phyloP scores from a whole-genome alignment of 306 rosid species.

The Dryas alaskensis region DNA sequence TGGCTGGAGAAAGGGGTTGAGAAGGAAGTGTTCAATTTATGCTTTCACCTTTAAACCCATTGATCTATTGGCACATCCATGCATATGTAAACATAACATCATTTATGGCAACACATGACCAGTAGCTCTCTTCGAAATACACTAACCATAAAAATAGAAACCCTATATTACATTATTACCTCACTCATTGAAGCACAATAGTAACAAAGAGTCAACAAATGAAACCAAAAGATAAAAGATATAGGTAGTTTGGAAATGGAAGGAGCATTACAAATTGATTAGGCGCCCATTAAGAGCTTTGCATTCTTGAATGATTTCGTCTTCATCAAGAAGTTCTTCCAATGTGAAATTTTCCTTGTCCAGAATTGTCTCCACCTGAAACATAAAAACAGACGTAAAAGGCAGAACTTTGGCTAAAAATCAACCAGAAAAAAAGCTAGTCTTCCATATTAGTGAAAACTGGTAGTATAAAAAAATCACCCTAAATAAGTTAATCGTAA shows the following conservation, averaged over 20 bases:
- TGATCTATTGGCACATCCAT: neutral
- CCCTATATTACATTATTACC: neutral
- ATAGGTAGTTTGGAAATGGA: conserved; percentile 12
- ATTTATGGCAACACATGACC: neutral
- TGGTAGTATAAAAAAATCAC: neutral
- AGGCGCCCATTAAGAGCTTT: conserved; percentile 95
- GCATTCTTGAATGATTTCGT: conserved; percentile 98
- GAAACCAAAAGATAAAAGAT: conserved; percentile 12
- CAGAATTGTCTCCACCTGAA: conserved; percentile 97
- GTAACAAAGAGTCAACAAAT: neutral
- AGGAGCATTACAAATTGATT: conserved; percentile 80
- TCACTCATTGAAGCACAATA: neutral
- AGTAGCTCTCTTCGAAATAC: neutral
- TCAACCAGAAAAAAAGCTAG: conserved; percentile 8
- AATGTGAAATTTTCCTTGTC: conserved; percentile 82
- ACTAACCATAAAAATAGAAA: neutral
- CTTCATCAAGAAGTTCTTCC: conserved; percentile 97
- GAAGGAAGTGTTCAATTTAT: neutral
- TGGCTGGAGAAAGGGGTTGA: too few relatives aligned
- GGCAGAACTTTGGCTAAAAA: neutral
- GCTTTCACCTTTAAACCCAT: neutral
- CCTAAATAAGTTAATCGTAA: neutral
- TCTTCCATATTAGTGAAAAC: conserved; percentile 2
- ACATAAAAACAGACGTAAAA: conserved; percentile 18
- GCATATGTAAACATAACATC: neutral